Base-by-base conservation (phyloP, 2,329 filamentous ascomycete species). In the Leptodontidium sp. region DNA sequence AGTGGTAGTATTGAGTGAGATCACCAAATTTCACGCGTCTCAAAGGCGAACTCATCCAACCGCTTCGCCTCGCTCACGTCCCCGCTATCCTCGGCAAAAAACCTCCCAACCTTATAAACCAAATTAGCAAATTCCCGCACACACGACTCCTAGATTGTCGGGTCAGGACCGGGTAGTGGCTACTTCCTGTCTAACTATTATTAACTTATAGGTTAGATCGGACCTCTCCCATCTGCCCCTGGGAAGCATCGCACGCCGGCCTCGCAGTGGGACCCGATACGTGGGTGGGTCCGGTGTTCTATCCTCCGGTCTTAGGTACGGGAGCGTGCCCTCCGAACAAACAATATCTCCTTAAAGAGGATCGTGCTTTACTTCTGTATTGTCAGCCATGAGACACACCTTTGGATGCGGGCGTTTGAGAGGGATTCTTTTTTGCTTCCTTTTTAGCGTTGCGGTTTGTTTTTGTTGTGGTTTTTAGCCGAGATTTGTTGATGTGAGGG, bases 91-190 rank as follows among this genome's bases (percentile, higher is more conserved):
- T 3, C 32, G 9, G 11, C 29, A 35, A 35, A 47, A 6, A 14
- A 47, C 32, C 9, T 38, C 26, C 14, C 17, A 58, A 24, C 53
- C 15, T 40, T 38, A 40, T 58, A 32, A 58, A 58, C 53, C 53
- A 58, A 58, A 24, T 9, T 40, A 58, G 32, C 53, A 40, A 24
- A 21, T 40, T 40, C 32, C 32, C 11, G 3, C 6, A 8, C 32
- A 58, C 32, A 24, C n/a, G n/a, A 58, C 49, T 58, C 32, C 53
- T 47, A 29, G 53, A 32, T 58, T 58, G 53, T 58, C 53, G 17
- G 32, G 53, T 58, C 53, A 58, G 53, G 35, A 58, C 9, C 32
- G 29, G 53, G 53, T 58, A 58, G 40, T 58, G 53, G 32, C 32
- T 38, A 35, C 4, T 47, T 47, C n/a, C 45, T 47, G 2, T 47